Conservation (phyloP, 2,329 filamentous ascomycete genomes). For the Colletotrichum musae region DNA sequence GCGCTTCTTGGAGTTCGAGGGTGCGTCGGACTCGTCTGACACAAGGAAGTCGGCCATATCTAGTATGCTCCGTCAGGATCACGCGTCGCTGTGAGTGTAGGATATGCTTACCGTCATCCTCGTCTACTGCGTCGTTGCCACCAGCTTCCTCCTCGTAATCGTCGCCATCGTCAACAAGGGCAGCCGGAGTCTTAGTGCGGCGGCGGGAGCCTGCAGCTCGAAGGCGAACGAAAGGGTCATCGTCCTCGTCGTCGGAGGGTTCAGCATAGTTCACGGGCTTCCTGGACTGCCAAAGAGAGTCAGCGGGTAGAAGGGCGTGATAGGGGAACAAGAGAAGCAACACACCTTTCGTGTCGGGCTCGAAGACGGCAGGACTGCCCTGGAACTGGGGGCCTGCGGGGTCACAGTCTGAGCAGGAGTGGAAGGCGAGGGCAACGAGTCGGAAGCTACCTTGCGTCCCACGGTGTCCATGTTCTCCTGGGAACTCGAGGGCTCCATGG, state of each 20-base stretch:
- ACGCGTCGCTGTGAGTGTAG: background rate
- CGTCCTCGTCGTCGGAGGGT: constrained; percentile 85
- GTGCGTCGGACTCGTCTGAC: constrained; percentile 86
- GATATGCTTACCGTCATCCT: constrained; percentile 70
- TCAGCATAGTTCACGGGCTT: constrained; percentile 85
- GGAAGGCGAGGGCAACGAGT: constrained; percentile 60
- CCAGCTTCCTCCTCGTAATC: constrained; percentile 81
- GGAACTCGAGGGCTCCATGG: constrained; percentile 75
- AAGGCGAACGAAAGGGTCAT: constrained; percentile 75
- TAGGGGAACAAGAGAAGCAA: background rate
- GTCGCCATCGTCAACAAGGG: constrained; percentile 75
- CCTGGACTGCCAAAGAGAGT: constrained; percentile 56
- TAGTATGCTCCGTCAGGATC: constrained; percentile 46
- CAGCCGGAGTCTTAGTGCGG: constrained; percentile 66
- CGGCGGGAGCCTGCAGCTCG: constrained; percentile 56
- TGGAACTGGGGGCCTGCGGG: constrained; percentile 58
- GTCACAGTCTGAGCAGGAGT: constrained; percentile 58
- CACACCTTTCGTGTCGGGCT: constrained; percentile 86
- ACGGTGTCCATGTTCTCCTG: constrained; percentile 72
- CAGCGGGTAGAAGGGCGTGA: background rate
- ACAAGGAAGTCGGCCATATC: constrained; percentile 91
- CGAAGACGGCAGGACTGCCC: constrained; percentile 63
- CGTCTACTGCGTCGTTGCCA: constrained; percentile 70
- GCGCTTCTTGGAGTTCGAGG: constrained; percentile 76
- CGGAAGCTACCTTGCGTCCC: constrained; percentile 65